These are phyloP conservation scores for Aegilops longissima DNA, from an alignment of 176 grass and related monocot species.

Conservation along the genomic window DNA sequence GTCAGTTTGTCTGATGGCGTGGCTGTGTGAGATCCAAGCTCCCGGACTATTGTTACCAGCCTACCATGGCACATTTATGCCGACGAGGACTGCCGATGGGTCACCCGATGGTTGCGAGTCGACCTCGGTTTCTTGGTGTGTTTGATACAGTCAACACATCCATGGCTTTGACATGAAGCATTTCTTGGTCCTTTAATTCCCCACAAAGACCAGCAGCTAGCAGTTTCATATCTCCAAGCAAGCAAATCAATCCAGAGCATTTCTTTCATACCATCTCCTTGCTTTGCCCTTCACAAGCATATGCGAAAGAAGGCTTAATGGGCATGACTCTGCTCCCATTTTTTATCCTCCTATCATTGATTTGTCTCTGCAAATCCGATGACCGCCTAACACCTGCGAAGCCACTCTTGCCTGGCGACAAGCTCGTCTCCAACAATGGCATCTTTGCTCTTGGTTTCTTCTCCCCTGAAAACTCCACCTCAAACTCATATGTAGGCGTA, in stretches of 20 bases:
- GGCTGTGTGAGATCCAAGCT: background rate
- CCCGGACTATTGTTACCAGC: background rate
- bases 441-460: slow-evolving; percentile 51
- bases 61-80: background rate
- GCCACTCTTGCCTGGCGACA: background rate
- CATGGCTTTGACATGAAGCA: background rate
- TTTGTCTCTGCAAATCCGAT: slow-evolving; percentile 10
- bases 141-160: background rate
- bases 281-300: background rate
- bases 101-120: background rate
- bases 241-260: background rate
- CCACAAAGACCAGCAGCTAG: background rate
- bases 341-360: background rate
- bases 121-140: background rate
- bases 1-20: too few species aligned
- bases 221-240: background rate
- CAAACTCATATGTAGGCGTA: slow-evolving; percentile 34
- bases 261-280: background rate
- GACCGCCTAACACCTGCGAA: slow-evolving; percentile 32
- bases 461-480: slow-evolving; percentile 19
- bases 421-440: slow-evolving; percentile 34
- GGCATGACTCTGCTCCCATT: background rate
- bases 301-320: background rate
- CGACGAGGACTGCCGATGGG: background rate
- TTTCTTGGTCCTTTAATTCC: background rate